phyloP scores from a whole-genome alignment of 805 yeast genomes.

The Metschnikowia santaceciliae region DNA sequence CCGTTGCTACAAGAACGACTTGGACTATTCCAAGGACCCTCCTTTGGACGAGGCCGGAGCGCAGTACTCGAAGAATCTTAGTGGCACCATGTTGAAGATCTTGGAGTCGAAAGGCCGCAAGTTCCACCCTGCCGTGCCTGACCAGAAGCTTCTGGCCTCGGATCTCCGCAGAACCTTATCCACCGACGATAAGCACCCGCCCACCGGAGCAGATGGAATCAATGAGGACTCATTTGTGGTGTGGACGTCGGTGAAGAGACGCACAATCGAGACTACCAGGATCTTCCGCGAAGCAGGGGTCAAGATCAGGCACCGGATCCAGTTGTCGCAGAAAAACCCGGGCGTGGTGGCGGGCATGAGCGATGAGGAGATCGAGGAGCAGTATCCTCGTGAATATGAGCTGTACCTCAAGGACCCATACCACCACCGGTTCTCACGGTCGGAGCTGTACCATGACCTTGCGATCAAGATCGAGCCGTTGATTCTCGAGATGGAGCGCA shows the following conservation, averaged over 20 bases:
- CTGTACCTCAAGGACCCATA: slow-evolving; percentile 76
- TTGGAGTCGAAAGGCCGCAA: slow-evolving; percentile 32
- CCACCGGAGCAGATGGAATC: slow-evolving; percentile 53
- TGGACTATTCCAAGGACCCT: slow-evolving; percentile 71
- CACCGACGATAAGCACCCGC: slow-evolving; percentile 38
- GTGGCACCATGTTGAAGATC: slow-evolving; percentile 48
- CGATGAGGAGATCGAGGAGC: slow-evolving; percentile 52
- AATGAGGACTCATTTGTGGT: slow-evolving; percentile 66
- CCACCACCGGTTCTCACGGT: slow-evolving; percentile 86
- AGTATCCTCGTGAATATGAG: slow-evolving; percentile 67
- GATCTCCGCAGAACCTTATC: slow-evolving; percentile 20
- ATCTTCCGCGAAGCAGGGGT: slow-evolving; percentile 62
- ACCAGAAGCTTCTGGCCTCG: background rate
- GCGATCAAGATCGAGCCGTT: slow-evolving; percentile 93
- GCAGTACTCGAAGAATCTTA: slow-evolving; percentile 60
- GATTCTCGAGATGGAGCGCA: slow-evolving; percentile 88
- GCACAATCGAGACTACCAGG: slow-evolving; percentile 77
- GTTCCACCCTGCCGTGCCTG: background rate
- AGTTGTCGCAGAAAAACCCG: slow-evolving; percentile 83
- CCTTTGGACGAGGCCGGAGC: slow-evolving; percentile 73
- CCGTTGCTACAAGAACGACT: slow-evolving; percentile 58
- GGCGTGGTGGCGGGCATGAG: slow-evolving; percentile 77
- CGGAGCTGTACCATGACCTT: slow-evolving; percentile 93
- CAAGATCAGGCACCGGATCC: slow-evolving; percentile 69
- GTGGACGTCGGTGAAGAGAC: slow-evolving; percentile 91